Conservation (phyloP, 1,284 basidiomycete genomes). For the Marasmius tenuissimus region DNA sequence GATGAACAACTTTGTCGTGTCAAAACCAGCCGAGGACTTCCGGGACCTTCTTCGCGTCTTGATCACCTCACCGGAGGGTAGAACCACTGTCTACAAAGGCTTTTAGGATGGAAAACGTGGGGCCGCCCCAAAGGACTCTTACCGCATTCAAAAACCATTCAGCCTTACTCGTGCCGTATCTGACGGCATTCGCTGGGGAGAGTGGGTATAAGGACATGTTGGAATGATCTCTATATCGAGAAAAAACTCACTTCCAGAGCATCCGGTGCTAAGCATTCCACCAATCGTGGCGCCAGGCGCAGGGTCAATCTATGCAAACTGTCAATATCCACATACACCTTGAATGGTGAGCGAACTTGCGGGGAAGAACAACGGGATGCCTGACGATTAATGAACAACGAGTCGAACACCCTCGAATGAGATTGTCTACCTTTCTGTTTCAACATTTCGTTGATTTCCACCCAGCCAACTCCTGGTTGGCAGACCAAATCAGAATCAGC, state of each 20-base stretch:
- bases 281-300: conserved; percentile 83
- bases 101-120: conserved; percentile 2
- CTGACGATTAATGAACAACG: conserved; percentile 23
- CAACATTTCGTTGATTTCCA: conserved; percentile 80
- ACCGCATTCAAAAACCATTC: conserved; percentile 86
- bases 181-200: conserved; percentile 77
- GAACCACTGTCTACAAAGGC: conserved; percentile 72
- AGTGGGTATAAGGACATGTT: conserved; percentile 1
- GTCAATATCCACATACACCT: not conserved
- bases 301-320: conserved; percentile 65
- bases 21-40: conserved; percentile 92
- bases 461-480: conserved; percentile 85
- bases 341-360: conserved; percentile 38
- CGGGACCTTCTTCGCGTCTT: conserved; percentile 86
- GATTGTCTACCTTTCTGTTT: conserved; percentile 51
- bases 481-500: conserved; percentile 81
- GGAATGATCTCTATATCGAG: not conserved
- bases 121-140: conserved; percentile 17
- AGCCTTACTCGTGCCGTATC: conserved; percentile 84
- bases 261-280: conserved; percentile 89
- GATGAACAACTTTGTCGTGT: conserved; percentile 89
- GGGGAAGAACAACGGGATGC: conserved; percentile 86
- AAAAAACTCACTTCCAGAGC: conserved; percentile 60
- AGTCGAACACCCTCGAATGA: not conserved
- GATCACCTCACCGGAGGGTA: conserved; percentile 90